Conservation (phyloP, 495 filamentous ascomycete species). For the Penicillium silybi region DNA sequence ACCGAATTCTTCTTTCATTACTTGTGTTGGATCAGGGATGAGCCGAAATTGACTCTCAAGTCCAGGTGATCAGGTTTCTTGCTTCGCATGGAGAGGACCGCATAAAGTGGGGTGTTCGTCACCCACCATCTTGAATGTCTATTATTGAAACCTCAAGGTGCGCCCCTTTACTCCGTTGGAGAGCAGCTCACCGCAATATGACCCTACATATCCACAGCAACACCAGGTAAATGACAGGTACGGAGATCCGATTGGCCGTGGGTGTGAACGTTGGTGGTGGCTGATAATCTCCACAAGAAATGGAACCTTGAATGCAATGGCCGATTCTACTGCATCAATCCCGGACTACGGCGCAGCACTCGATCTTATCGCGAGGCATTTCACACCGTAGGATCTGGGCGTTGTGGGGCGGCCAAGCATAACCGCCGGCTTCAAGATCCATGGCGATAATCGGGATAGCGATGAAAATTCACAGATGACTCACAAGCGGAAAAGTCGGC, state of each 20-base stretch:
- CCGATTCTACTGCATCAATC: background rate
- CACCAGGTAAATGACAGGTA: background rate
- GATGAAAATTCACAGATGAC: background rate
- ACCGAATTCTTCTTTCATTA: background rate
- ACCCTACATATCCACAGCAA: background rate
- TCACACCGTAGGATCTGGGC: background rate
- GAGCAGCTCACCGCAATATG: background rate
- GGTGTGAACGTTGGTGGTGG: background rate
- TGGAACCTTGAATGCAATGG: background rate
- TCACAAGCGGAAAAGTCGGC: background rate
- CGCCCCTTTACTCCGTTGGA: background rate
- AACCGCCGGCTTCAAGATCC: too few relatives aligned
- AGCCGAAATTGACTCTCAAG: background rate
- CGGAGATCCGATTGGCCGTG: background rate
- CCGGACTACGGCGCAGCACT: background rate
- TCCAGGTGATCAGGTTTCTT: background rate
- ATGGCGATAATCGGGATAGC: too few relatives aligned
- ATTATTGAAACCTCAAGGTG: background rate
- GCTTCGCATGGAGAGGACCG: background rate
- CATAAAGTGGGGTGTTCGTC: background rate
- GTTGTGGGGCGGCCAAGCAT: background rate
- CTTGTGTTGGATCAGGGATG: background rate
- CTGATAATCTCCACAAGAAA: background rate
- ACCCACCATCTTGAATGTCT: background rate
- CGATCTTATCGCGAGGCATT: background rate